Percentiles rank a stretch among this genome's conserved stretches.
These are phyloP conservation scores for Amanita rimosa DNA, from an alignment of 768 basidiomycete genomes.

Conservation along the genomic window DNA sequence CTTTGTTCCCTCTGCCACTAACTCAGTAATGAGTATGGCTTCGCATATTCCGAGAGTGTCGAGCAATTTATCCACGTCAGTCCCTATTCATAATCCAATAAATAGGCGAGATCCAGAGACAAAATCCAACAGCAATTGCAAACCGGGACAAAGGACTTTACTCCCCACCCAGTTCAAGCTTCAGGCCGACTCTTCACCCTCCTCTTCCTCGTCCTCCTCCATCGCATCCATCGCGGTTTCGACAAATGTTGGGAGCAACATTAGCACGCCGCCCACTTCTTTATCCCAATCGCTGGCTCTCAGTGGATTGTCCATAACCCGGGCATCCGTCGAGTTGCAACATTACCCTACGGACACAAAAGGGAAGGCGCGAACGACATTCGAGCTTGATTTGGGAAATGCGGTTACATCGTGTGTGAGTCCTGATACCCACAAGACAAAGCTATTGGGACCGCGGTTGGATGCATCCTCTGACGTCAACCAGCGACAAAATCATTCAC, in stretches of 20 bases:
- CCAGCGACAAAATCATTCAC: constrained; percentile 16
- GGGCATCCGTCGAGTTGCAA: constrained; percentile 7
- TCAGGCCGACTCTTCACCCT: constrained; percentile 15
- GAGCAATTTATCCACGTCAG: constrained; percentile 25
- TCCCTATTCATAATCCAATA: constrained; percentile 2
- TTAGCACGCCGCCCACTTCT: constrained; percentile 51
- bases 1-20: constrained; percentile 1
- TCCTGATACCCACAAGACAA: constrained; percentile 7
- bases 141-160: not conserved
- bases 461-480: not conserved
- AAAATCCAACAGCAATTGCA: not conserved
- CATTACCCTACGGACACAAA: constrained; percentile 12
- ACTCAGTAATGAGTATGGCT: constrained; percentile 22
- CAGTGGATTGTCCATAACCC: constrained; percentile 27
- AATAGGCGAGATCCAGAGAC: not conserved
- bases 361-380: constrained; percentile 19
- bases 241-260: constrained; percentile 26
- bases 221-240: constrained; percentile 31
- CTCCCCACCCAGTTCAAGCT: constrained; percentile 9
- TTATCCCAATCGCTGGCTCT: constrained; percentile 36
- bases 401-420: constrained; percentile 27
- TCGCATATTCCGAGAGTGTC: constrained; percentile 30
- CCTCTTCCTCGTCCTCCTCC: constrained; percentile 45
- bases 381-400: constrained; percentile 20
- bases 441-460: not conserved